Evolutionary conservation across 2,329 filamentous ascomycete species (phyloP).

Genomic region (Drechmeria coniospora): DNA sequence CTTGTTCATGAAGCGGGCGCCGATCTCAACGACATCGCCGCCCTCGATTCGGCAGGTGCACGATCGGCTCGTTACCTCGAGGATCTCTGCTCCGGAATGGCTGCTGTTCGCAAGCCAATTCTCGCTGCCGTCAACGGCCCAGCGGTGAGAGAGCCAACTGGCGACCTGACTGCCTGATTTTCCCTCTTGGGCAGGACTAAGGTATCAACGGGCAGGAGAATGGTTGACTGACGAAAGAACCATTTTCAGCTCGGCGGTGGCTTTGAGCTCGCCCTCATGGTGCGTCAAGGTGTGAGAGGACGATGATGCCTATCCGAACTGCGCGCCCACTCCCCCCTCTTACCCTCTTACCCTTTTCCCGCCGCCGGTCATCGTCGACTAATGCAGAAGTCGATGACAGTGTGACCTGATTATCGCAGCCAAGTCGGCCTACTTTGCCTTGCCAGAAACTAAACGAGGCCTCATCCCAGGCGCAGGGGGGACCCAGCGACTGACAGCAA

Average conservation of each 20-base stretch:
- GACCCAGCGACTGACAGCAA: constrained; percentile 23
- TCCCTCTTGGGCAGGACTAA: too few relatives aligned
- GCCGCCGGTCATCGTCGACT: neutral
- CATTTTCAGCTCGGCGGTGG: constrained; percentile 32
- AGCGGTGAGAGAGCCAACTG: constrained; percentile 23
- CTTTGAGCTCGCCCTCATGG: constrained; percentile 32
- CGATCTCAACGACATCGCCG: constrained; percentile 20
- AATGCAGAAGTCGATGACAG: constrained; percentile 8
- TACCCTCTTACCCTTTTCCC: neutral
- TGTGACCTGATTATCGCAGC: constrained; percentile 24
- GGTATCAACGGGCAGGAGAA: too few relatives aligned
- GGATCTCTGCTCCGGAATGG: constrained; percentile 23
- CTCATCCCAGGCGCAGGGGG: constrained; percentile 24
- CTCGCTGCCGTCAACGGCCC: constrained; percentile 34
- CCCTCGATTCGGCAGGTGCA: constrained; percentile 16
- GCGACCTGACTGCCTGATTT: too few relatives aligned
- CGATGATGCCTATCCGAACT: neutral
- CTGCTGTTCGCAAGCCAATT: constrained; percentile 25
- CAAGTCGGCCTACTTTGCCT: constrained; percentile 18
- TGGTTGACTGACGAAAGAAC: too few relatives aligned
- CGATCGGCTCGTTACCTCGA: constrained; percentile 20
- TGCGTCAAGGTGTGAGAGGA: constrained; percentile 10
- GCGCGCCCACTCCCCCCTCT: neutral
- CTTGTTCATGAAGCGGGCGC: constrained; percentile 14
- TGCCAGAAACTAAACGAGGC: constrained; percentile 24